Conservation (phyloP, 108 stramenopile genomes). For the Nannochloropsis granulata region DNA sequence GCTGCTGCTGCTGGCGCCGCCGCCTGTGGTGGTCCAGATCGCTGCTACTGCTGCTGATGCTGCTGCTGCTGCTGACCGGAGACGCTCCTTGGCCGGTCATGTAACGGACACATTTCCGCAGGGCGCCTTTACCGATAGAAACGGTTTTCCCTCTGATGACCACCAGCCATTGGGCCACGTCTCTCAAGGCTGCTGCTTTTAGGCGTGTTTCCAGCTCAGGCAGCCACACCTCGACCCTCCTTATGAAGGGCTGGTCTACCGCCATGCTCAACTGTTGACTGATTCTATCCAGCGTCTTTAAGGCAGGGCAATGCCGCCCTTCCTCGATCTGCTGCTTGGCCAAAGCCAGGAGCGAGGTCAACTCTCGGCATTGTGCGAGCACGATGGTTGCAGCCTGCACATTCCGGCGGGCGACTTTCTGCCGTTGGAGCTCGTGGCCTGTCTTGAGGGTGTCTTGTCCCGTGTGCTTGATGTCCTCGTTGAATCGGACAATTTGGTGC, state of each 20-base stretch:
- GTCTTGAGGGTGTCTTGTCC: background rate
- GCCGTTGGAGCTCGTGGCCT: background rate
- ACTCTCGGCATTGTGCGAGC: background rate
- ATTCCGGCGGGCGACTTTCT: background rate
- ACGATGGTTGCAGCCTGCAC: background rate
- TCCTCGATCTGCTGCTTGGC: background rate
- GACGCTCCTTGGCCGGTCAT: background rate
- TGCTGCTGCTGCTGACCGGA: background rate
- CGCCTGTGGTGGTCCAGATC: no score
- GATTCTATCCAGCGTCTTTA: background rate
- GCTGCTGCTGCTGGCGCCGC: no score
- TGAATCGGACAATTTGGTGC: background rate
- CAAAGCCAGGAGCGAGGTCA: background rate
- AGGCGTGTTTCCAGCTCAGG: background rate
- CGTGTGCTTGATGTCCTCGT: background rate
- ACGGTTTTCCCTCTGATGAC: background rate
- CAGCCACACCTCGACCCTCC: background rate
- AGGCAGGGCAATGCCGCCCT: background rate
- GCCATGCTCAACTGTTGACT: background rate
- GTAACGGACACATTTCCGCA: background rate
- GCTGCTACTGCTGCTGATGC: no score
- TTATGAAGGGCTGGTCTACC: background rate
- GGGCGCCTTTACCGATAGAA: background rate
- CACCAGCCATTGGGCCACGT: background rate
- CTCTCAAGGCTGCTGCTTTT: background rate